Evolutionary conservation across 2,329 filamentous ascomycete species (phyloP).

Genomic region (Pseudocercospora musae): DNA sequence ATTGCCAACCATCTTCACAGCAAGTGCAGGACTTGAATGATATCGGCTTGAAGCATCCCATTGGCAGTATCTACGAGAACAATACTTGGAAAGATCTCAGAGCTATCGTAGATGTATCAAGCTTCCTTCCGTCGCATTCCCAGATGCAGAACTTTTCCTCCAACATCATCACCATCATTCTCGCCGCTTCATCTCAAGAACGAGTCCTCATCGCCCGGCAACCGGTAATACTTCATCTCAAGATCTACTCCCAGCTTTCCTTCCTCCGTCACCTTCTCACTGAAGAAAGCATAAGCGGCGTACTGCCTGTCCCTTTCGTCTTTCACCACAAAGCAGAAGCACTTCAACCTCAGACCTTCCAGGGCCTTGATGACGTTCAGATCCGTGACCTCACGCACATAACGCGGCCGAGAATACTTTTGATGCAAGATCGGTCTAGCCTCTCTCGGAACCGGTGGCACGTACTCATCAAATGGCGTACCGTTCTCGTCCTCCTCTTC

Average conservation of each 20-base stretch:
- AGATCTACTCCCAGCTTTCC: background rate
- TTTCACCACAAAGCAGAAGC: background rate
- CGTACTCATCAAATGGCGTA: background rate
- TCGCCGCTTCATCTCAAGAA: background rate
- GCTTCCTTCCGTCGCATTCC: too few relatives aligned
- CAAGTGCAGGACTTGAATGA: background rate
- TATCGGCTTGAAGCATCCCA: background rate
- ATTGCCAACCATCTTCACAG: background rate
- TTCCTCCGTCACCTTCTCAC: background rate
- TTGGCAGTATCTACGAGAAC: background rate
- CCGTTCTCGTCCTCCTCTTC: background rate
- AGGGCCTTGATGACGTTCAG: background rate
- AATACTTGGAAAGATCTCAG: background rate
- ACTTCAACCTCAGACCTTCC: background rate
- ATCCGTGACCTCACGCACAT: background rate
- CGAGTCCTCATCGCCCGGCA: background rate
- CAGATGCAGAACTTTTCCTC: background rate
- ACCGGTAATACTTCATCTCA: background rate
- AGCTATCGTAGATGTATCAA: background rate
- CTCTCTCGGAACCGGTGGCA: background rate
- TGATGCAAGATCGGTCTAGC: background rate
- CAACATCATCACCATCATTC: background rate
- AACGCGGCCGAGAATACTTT: background rate
- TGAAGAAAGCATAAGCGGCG: background rate
- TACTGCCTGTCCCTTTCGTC: background rate